Conservation (phyloP, 108 stramenopile species). For the Nitzschia sp. region DNA sequence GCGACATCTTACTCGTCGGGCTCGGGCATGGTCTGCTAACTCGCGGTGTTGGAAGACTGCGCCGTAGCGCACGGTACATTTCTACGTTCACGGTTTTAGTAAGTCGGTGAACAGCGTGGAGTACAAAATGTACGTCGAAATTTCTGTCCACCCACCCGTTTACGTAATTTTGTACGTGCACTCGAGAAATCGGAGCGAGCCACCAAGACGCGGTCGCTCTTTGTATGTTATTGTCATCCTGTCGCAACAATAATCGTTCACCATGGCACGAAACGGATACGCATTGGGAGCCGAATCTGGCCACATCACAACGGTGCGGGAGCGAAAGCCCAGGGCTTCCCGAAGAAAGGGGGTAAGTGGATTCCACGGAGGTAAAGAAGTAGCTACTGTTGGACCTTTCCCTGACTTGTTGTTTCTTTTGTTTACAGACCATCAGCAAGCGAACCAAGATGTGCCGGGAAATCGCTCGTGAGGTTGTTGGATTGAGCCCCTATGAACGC, state of each 20-base stretch:
- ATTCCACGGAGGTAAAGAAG: too few species aligned
- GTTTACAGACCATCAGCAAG: slow-evolving; percentile 66
- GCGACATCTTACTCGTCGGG: not conserved
- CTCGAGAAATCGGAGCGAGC: too few species aligned
- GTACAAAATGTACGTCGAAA: slow-evolving; percentile 3
- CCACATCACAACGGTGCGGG: slow-evolving; percentile 67
- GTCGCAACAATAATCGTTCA: slow-evolving; percentile 17
- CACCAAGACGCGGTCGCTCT: too few species aligned
- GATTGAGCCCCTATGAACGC: slow-evolving; percentile 98
- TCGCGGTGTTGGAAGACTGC: not conserved
- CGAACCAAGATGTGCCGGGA: slow-evolving; percentile 83
- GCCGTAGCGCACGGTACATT: slow-evolving; percentile 6
- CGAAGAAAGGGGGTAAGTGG: slow-evolving; percentile 81
- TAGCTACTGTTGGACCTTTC: too few species aligned
- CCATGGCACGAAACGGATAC: slow-evolving; percentile 82
- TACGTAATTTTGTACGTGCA: not conserved
- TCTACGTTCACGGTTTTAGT: slow-evolving; percentile 9
- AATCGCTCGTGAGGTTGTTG: slow-evolving; percentile 97
- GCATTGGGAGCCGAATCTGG: slow-evolving; percentile 85
- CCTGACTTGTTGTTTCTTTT: not conserved
- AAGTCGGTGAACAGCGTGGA: slow-evolving; percentile 4
- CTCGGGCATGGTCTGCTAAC: not conserved
- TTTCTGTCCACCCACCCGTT: slow-evolving; percentile 3
- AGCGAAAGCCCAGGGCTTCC: slow-evolving; percentile 63
- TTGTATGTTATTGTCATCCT: slow-evolving; percentile 3